Percentiles rank a stretch among this genome's conserved stretches.
Conservation (phyloP, 768 basidiomycete genomes). For the Tremella mesenterica region DNA sequence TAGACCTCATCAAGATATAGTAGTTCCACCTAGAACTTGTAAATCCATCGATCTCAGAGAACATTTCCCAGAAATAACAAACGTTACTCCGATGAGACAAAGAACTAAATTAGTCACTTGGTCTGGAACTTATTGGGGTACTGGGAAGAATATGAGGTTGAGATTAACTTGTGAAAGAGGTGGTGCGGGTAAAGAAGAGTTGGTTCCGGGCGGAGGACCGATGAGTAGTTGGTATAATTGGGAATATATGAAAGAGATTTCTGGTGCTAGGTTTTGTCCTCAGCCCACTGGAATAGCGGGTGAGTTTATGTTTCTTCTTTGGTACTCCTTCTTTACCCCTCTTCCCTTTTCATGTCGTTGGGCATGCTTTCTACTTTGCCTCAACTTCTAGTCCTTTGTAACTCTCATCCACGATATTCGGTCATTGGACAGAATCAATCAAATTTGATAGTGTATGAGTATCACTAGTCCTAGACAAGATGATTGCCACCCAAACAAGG, state of each 20-base stretch:
- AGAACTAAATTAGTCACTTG: slow-evolving; percentile 36
- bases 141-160: slow-evolving; percentile 36
- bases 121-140: slow-evolving; percentile 44
- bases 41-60: slow-evolving; percentile 26
- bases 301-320: slow-evolving; percentile 12
- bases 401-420: no score
- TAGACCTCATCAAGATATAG: slow-evolving; percentile 43
- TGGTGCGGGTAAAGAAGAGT: slow-evolving; percentile 24
- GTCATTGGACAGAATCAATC: no score
- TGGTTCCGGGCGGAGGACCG: slow-evolving; percentile 28
- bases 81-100: slow-evolving; percentile 32
- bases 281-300: slow-evolving; percentile 40
- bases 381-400: not conserved
- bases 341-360: not conserved
- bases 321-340: not conserved
- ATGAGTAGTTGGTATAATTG: slow-evolving; percentile 32
- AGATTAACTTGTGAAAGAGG: slow-evolving; percentile 38
- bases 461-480: no score
- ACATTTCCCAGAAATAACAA: slow-evolving; percentile 26
- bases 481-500: no score
- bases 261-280: slow-evolving; percentile 40
- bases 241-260: slow-evolving; percentile 41
- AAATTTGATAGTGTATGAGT: no score
- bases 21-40: slow-evolving; percentile 43
- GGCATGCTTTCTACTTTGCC: not conserved